These are phyloP conservation scores for Arxiozyma slooffiae DNA, from an alignment of 1,139 yeast genomes.

Conservation along the genomic window DNA sequence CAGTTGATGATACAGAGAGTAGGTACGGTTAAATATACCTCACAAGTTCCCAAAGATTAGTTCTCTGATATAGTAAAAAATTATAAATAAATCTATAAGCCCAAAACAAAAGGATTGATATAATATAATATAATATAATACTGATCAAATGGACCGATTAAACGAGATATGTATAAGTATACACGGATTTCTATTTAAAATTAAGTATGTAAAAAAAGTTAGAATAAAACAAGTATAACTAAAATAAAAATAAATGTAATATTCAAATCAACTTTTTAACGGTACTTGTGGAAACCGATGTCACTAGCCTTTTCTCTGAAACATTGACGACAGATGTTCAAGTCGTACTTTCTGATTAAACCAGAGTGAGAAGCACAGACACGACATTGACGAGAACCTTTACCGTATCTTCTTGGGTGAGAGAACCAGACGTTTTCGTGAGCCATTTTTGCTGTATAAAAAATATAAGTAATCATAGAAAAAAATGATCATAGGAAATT, in stretches of 20 bases:
- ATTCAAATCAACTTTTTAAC: slow-evolving; percentile 43
- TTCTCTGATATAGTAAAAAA: too few species aligned
- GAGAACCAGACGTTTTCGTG: slow-evolving; percentile 99
- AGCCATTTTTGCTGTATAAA: slow-evolving; percentile 61
- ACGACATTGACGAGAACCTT: slow-evolving; percentile 99
- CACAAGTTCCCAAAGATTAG: neutral
- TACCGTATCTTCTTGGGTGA: slow-evolving; percentile 99
- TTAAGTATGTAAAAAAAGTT: neutral
- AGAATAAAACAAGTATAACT: neutral
- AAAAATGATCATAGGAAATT: neutral
- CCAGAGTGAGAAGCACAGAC: slow-evolving; percentile 98
- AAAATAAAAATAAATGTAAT: neutral
- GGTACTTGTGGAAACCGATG: slow-evolving; percentile 98
- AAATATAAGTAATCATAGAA: neutral
- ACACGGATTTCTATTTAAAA: slow-evolving; percentile 2
- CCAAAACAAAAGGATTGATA: too few species aligned
- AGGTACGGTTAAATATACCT: neutral
- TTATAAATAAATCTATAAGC: too few species aligned
- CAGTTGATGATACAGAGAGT: neutral
- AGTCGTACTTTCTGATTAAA: slow-evolving; percentile 99
- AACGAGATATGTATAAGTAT: neutral
- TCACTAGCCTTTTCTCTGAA: slow-evolving; percentile 99
- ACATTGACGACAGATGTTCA: slow-evolving; percentile 99
- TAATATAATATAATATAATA: too few species aligned
- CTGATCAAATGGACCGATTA: neutral